Conservation (phyloP, 768 basidiomycete species). For the Arthromyces matolae region DNA sequence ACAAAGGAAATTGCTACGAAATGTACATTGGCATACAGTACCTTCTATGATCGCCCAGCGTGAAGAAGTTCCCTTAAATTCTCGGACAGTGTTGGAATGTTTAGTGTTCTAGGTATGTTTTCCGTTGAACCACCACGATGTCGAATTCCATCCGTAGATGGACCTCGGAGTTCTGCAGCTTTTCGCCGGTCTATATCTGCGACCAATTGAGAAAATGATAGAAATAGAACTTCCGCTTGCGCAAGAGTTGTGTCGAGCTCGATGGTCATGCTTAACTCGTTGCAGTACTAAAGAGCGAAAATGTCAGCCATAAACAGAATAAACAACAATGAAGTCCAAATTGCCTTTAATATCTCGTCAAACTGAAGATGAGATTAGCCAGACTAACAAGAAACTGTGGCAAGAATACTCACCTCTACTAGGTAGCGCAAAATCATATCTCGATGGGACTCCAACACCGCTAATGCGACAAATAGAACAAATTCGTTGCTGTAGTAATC, state of each 20-base stretch:
- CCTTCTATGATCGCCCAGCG: constrained; percentile 29
- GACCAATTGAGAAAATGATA: constrained; percentile 85
- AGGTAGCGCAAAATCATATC: constrained; percentile 95
- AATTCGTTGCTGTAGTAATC: constrained; percentile 87
- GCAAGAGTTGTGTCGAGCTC: constrained; percentile 94
- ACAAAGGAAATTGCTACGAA: neutral
- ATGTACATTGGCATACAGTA: neutral
- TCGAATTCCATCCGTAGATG: constrained; percentile 30
- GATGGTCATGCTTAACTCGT: constrained; percentile 93
- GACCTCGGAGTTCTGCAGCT: constrained; percentile 50
- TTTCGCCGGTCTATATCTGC: constrained; percentile 84
- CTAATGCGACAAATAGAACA: constrained; percentile 91
- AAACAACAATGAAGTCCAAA: constrained; percentile 7
- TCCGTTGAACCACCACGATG: constrained; percentile 12
- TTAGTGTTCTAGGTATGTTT: constrained; percentile 23
- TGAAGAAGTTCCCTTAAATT: constrained; percentile 59
- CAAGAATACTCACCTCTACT: constrained; percentile 63
- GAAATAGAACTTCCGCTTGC: constrained; percentile 95
- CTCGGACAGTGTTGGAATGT: constrained; percentile 52
- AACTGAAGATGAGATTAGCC: constrained; percentile 43
- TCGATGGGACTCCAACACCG: constrained; percentile 90
- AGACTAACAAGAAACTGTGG: neutral
- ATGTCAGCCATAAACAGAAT: neutral
- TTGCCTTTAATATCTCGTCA: constrained; percentile 73
- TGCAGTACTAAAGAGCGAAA: constrained; percentile 63